Evolutionary conservation across 2,329 filamentous ascomycete genomes (phyloP), one percentile per base, ranked within the genome.

Genomic region (Piedraia hortae): DNA sequence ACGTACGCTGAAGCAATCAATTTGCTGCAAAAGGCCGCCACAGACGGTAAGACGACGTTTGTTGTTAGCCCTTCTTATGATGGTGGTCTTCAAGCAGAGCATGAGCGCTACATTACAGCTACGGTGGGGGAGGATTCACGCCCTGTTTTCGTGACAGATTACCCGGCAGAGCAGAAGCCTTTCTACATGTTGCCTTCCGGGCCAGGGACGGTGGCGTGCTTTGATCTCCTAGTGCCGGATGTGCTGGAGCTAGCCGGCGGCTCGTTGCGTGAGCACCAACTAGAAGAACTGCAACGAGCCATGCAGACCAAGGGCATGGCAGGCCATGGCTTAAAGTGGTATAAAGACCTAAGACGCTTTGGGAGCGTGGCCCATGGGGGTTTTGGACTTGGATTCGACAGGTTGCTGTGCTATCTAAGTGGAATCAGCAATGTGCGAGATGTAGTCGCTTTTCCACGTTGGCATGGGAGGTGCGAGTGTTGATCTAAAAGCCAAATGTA

Each of bases 71-170:
- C 77, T 3, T 49, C 50, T 3, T 85, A 77, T 66, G 61, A 66
- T 15, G 50, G 54, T 13, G 73, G 73, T 10, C 56, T 97, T 14
- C 74, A 85, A 36, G 70, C 80, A 2, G 82, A 93, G 43, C 85
- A 97, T 47, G 85, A 97, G 48, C 75, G 66, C 40, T 90, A 67
- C 42, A 57, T 97, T 24, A 78, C 85, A 21, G 54, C 62, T 23
- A 51, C 51, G 12, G 39, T 82, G 19, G 66, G 66, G 32, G 9
- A 6, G 14, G 55, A 56, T 10, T 47, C 49, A 2, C 11, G 16
- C n/a, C 85, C 85, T 5, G 56, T 93, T 19, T 93, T 93, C 41
- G 66, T 97, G 31, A 93, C 80, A 8, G 59, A 91, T 43, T 97
- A 91, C 41, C 85, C 85, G n/a, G 62, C 62, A 31, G 53, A 56